Percentiles rank a stretch among this genome's conserved stretches.
Conservation (phyloP, 2,329 filamentous ascomycete species). For the Macrophomina phaseolina region DNA sequence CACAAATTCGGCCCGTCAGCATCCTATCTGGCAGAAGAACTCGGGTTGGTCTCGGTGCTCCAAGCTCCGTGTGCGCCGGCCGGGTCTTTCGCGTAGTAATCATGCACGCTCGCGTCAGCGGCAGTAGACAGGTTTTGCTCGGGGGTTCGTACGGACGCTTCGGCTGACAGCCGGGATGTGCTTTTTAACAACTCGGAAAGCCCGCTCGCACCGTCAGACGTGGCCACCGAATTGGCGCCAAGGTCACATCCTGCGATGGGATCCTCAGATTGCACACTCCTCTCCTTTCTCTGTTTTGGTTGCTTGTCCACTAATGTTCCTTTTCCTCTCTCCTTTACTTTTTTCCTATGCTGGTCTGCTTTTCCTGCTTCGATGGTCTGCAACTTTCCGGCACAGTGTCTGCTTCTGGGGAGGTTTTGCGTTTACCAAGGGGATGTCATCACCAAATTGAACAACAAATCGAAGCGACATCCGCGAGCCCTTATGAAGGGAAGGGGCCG, state of each 20-base stretch:
- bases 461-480: background rate
- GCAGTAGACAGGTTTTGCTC: conserved; percentile 9
- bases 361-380: conserved; percentile 19
- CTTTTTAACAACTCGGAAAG: conserved; percentile 13
- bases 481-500: background rate
- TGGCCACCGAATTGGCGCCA: background rate
- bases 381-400: conserved; percentile 28
- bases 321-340: conserved; percentile 11
- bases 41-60: conserved; percentile 23
- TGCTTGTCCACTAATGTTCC: conserved; percentile 22
- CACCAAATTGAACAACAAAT: conserved; percentile 25
- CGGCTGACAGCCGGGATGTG: conserved; percentile 6
- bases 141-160: conserved; percentile 13
- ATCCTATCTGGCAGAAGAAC: conserved; percentile 20
- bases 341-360: conserved; percentile 11
- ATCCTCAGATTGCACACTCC: conserved; percentile 25
- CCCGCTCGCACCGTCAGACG: background rate
- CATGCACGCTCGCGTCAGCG: conserved; percentile 12
- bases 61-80: conserved; percentile 10
- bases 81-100: conserved; percentile 19
- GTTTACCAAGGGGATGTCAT: conserved; percentile 24
- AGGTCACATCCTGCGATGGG: conserved; percentile 23
- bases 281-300: conserved; percentile 17
- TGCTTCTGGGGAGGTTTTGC: conserved; percentile 28
- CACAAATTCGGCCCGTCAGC: conserved; percentile 23